Base-by-base conservation (phyloP, 208 protist genomes). In the Plasmodiophora brassicae region DNA sequence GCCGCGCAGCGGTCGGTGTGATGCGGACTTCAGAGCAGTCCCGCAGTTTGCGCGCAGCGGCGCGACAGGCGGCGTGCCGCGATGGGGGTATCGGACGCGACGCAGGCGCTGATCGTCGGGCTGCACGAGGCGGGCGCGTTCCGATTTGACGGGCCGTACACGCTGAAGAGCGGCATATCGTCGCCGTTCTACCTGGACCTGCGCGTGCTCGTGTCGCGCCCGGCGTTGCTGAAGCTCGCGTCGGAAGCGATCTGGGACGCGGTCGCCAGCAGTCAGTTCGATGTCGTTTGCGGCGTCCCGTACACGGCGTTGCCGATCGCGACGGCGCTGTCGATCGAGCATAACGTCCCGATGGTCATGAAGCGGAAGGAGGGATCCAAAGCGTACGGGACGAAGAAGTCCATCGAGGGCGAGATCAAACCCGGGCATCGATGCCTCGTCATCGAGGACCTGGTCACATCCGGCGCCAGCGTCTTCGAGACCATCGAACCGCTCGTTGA, bases 101-200 rank as follows among this genome's bases (percentile, higher is more conserved):
- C n/a, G n/a, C n/a, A n/a, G n/a, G n/a, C n/a, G n/a, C n/a, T 57
- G 50, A 57, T 57, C 25, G 20, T 57, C 41, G 65, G 5, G 5
- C 65, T 78, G 5, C n/a, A 78, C 41, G n/a, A 78, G 32, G n/a
- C 41, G 32, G 65, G n/a, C 10, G 65, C n/a, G 41, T 78, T 78
- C n/a, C 5, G 65, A 38, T 78, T 78, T 38, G 65, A 78, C 90
- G 96, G 96, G 54, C 91, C 94, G 65, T 98, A 98, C 92, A 97
- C 94, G 43, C 93, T 98, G 85, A 98, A 98, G 91, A 96, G 93
- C 14, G 97, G 97, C 46, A 96, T 97, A 57, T 95, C 90, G 41
- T 97, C 96, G 45, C 96, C 96, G 36, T 96, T 98, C 85, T 98
- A 98, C 92, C 94, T 98, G 10, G 97, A 98, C 91, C 93, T 98